These are phyloP conservation scores for Sphaceloma murrayae DNA, from an alignment of 2,329 filamentous ascomycete species.

Conservation along the genomic window DNA sequence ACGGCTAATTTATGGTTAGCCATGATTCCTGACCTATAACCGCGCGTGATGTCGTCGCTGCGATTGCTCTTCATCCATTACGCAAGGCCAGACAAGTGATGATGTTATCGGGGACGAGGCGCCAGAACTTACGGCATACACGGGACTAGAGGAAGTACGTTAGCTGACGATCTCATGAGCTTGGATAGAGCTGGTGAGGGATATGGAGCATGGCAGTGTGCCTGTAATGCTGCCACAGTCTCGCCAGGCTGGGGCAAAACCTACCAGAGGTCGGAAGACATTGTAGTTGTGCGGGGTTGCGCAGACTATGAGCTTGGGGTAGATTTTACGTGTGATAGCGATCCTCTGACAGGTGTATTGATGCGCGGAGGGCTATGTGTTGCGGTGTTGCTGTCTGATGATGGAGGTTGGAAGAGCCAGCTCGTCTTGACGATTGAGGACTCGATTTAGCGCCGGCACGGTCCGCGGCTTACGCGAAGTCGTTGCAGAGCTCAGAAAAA, in stretches of 20 bases:
- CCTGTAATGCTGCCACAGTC: too few species aligned
- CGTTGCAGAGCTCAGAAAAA: too few species aligned
- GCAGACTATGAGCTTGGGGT: neutral
- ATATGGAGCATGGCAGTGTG: too few species aligned
- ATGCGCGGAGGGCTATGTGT: neutral
- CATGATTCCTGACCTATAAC: too few species aligned
- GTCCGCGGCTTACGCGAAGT: too few species aligned
- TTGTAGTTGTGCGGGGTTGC: conserved; percentile 39
- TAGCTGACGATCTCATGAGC: neutral
- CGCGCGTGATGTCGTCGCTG: too few species aligned
- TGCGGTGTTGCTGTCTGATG: conserved; percentile 1
- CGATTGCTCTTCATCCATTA: conserved; percentile 3
- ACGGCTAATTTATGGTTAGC: conserved; percentile 63
- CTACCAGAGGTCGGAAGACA: conserved; percentile 77
- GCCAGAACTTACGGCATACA: conserved; percentile 96
- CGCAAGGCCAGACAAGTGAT: neutral
- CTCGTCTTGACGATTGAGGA: too few species aligned
- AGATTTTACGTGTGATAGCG: neutral
- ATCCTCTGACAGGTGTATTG: neutral
- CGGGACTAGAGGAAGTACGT: conserved; percentile 58
- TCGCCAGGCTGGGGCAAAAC: conserved; percentile 36
- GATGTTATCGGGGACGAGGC: conserved; percentile 16
- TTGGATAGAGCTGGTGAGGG: too few species aligned
- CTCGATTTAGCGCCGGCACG: too few species aligned
- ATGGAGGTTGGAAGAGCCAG: too few species aligned